Evolutionary conservation across 306 rosid genomes (phyloP), one percentile per base, ranked within the genome.

Genomic region (Spatholobus suberectus): DNA sequence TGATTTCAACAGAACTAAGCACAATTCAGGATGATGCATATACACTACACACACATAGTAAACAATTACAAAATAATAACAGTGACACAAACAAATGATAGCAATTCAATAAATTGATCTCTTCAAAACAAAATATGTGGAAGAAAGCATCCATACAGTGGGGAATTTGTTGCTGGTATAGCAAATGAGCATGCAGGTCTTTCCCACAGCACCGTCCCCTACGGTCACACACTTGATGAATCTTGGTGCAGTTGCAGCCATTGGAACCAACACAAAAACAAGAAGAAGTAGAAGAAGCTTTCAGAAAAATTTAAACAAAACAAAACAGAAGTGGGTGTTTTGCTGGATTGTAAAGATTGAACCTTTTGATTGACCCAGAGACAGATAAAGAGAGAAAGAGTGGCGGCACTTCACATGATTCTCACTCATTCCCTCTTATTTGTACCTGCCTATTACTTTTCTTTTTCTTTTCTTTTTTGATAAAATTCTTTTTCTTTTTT

Each of bases 151-250:
- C n/a, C 6, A 68, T 71, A 95, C 97, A 29, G 97, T 93, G 58
- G 98, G 98, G 41, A 95, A 93, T 81, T 93, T 95, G 89, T 95
- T 93, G 82, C 95, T 91, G 23, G 98, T 91, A 46, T 95, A 95
- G 89, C 97, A 92, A 70, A 95, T 95, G 34, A 95, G 98, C 98
- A 95, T 95, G 89, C 97, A 95, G 58, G 98, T 95, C 77, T 93
- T 95, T 61, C 98, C 98, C 17, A 95, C 97, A 79, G 97, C 97
- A 34, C 98, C 98, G 44, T 95, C 98, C 43, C 97, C 97, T 13
- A 95, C 97, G 0, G 97, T 95, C 27, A 95, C 98, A 59, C 98
- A 95, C 84, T 95, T 93, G 88, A 95, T 95, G 93, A 93, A 95
- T 85, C 86, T 91, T 69, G 97, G 88, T 67, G 91, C 97, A 82